Evolutionary conservation across 1,284 basidiomycete genomes (phyloP).

Genomic region (Pholiota adiposa): DNA sequence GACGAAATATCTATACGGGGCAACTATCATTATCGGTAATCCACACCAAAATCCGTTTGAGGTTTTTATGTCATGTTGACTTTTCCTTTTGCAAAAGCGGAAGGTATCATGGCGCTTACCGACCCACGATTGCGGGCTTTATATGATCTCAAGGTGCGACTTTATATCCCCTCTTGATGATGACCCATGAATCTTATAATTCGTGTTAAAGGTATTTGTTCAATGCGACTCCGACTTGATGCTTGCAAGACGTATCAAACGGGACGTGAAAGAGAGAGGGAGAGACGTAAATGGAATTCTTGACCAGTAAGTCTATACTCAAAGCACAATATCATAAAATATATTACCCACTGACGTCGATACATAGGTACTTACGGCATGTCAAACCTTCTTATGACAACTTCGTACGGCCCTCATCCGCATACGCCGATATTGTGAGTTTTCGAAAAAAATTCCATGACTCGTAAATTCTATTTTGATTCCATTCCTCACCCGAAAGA

Average conservation of each 20-base stretch:
- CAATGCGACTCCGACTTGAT: conserved; percentile 96
- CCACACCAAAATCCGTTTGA: conserved; percentile 1
- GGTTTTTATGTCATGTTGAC: neutral
- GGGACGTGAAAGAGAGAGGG: conserved; percentile 90
- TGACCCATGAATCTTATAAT: neutral
- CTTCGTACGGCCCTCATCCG: conserved; percentile 89
- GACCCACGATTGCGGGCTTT: conserved; percentile 79
- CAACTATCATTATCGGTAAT: conserved; percentile 89
- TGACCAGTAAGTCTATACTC: conserved; percentile 69
- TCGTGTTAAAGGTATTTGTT: conserved; percentile 66
- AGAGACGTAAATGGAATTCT: conserved; percentile 86
- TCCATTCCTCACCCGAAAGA: conserved; percentile 49
- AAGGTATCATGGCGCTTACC: conserved; percentile 92
- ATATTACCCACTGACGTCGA: neutral
- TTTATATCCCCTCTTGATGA: neutral
- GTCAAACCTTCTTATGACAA: conserved; percentile 95
- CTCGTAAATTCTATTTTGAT: neutral
- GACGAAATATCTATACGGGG: conserved; percentile 93
- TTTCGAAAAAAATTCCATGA: neutral
- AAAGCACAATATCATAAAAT: neutral
- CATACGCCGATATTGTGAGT: conserved; percentile 86
- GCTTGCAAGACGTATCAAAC: conserved; percentile 89
- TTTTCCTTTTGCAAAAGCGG: conserved; percentile 45
- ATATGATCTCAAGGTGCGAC: conserved; percentile 87
- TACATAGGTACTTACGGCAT: conserved; percentile 79